Percentiles rank a stretch among this genome's conserved stretches.
These are phyloP conservation scores for Remersonia thermophila DNA, from an alignment of 2,329 filamentous ascomycete genomes.

Conservation along the genomic window DNA sequence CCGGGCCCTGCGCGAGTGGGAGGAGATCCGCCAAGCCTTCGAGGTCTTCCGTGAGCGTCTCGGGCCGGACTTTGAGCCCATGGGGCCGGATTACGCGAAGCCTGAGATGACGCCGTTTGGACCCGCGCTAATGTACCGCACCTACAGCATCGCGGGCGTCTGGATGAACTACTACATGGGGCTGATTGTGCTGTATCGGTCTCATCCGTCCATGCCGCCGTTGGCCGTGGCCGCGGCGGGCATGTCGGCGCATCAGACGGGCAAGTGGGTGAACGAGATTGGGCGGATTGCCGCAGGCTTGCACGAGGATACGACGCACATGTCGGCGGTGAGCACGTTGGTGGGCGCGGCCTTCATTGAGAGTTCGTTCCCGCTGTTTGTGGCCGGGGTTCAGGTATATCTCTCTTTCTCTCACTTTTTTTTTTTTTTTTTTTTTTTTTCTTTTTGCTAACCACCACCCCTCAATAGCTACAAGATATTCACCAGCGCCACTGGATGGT, in stretches of 20 bases:
- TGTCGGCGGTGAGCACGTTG: conserved; percentile 56
- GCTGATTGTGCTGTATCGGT: conserved; percentile 67
- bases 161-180: conserved; percentile 84
- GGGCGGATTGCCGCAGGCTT: conserved; percentile 70
- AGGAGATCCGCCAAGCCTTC: conserved; percentile 59
- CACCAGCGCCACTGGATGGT: conserved; percentile 69
- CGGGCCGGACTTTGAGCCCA: conserved; percentile 62
- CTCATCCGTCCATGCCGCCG: conserved; percentile 83
- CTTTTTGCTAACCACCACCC: neutral
- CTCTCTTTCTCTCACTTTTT: neutral
- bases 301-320: conserved; percentile 39
- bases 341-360: conserved; percentile 76
- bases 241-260: conserved; percentile 61
- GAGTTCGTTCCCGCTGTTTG: conserved; percentile 70
- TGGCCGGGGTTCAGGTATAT: conserved; percentile 62
- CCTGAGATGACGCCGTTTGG: conserved; percentile 68
- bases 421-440: neutral
- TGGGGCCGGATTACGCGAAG: conserved; percentile 54
- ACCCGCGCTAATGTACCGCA: conserved; percentile 66
- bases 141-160: conserved; percentile 74
- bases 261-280: conserved; percentile 57
- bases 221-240: conserved; percentile 79
- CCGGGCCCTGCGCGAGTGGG: conserved; percentile 70
- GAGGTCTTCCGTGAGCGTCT: conserved; percentile 52
- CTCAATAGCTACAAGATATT: conserved; percentile 52